phyloP scores from a whole-genome alignment of 2,329 filamentous ascomycete genomes.

The Xylaria sp. region DNA sequence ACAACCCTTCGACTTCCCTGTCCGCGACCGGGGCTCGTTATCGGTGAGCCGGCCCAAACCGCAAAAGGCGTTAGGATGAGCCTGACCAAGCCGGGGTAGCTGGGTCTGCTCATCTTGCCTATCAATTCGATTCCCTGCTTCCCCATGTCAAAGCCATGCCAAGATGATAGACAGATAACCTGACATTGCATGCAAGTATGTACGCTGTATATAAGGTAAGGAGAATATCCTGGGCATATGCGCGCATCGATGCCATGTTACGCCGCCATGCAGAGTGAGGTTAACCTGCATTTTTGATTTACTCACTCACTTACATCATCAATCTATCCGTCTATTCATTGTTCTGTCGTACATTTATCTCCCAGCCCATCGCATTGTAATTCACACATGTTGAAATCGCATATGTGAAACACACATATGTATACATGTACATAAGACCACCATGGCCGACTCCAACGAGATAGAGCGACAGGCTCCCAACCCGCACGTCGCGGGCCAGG shows the following conservation, averaged over 20 bases:
- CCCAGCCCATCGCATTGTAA: no score
- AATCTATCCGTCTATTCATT: not conserved
- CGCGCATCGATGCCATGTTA: not conserved
- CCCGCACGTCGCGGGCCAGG: constrained; percentile 40
- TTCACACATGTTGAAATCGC: no score
- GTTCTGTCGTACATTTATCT: not conserved
- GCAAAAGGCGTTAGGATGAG: no score
- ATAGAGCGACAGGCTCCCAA: constrained; percentile 37
- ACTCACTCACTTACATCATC: not conserved
- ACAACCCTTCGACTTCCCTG: no score
- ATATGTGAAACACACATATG: not conserved
- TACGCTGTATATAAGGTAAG: not conserved
- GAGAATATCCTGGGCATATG: not conserved
- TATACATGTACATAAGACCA: not conserved
- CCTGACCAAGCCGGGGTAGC: no score
- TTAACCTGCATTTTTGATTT: not conserved
- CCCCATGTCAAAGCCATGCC: no score
- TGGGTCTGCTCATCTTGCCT: no score
- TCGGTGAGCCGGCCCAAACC: no score
- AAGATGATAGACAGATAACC: no score
- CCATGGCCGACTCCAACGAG: constrained; percentile 25
- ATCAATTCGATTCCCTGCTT: no score
- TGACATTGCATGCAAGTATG: not conserved
- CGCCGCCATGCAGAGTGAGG: not conserved
- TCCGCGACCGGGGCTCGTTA: no score